phyloP scores from a whole-genome alignment of 306 rosid genomes.

The Vicia villosa region DNA sequence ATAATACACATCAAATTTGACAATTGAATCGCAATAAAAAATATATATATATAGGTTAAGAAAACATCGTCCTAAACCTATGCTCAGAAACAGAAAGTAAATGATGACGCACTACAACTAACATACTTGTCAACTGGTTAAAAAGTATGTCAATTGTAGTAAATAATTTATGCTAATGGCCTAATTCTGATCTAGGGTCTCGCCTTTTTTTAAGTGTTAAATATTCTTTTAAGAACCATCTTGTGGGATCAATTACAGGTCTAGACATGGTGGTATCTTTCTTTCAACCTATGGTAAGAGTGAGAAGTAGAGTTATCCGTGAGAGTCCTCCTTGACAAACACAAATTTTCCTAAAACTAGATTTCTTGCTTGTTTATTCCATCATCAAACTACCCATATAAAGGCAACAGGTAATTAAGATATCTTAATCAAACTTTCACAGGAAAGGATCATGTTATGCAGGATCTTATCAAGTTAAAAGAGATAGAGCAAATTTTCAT shows the following conservation, averaged over 20 bases:
- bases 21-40: background rate
- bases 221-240: background rate
- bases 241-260: background rate
- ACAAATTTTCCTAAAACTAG: background rate
- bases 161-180: constrained; percentile 2
- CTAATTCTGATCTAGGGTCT: constrained; percentile 10
- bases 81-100: constrained; percentile 19
- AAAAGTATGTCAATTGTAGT: background rate
- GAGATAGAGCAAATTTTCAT: background rate
- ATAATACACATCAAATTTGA: background rate
- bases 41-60: background rate
- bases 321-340: background rate
- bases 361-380: background rate
- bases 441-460: background rate
- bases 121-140: background rate
- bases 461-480: background rate
- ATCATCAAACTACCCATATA: background rate
- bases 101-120: background rate
- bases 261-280: background rate
- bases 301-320: background rate
- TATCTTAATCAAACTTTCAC: background rate
- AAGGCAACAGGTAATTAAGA: background rate
- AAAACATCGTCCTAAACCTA: background rate
- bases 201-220: background rate
- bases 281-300: background rate